phyloP scores from a whole-genome alignment of 345 rosid genomes.

The Nasturtium officinale region DNA sequence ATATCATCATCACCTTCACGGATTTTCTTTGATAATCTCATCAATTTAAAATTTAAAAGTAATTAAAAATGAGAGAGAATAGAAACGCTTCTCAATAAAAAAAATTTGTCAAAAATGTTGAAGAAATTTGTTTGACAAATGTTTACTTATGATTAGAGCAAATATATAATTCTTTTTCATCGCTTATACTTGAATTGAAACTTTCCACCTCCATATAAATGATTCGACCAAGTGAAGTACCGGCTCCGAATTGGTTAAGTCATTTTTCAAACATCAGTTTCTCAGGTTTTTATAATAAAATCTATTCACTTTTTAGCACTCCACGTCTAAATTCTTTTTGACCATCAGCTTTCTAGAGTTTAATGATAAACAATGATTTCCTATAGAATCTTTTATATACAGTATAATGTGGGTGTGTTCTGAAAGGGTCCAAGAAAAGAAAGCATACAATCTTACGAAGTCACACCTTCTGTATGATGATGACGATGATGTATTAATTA shows the following conservation, averaged over 20 bases:
- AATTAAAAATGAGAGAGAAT: neutral
- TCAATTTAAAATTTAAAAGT: too few relatives aligned
- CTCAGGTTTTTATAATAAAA: neutral
- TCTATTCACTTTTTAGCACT: neutral
- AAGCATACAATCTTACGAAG: neutral
- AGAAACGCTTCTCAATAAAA: neutral
- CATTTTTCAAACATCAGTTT: neutral
- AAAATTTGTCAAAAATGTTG: neutral
- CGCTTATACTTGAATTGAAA: neutral
- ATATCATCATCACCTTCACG: too few relatives aligned
- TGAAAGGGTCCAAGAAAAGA: neutral
- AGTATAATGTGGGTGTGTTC: too few relatives aligned
- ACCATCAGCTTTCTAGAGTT: neutral
- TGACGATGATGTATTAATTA: conserved; percentile 5
- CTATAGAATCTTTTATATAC: neutral
- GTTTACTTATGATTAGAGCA: neutral
- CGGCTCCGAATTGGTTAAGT: neutral
- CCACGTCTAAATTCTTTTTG: neutral
- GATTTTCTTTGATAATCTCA: too few relatives aligned
- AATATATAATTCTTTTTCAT: neutral
- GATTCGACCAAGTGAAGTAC: neutral
- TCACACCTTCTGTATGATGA: neutral
- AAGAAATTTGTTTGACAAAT: neutral
- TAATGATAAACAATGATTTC: neutral
- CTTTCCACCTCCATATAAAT: neutral